Percentiles rank a stretch among this genome's conserved stretches.
Evolutionary conservation across 2,329 filamentous ascomycete species (phyloP).

Genomic region (Trichoderma guizhouense): DNA sequence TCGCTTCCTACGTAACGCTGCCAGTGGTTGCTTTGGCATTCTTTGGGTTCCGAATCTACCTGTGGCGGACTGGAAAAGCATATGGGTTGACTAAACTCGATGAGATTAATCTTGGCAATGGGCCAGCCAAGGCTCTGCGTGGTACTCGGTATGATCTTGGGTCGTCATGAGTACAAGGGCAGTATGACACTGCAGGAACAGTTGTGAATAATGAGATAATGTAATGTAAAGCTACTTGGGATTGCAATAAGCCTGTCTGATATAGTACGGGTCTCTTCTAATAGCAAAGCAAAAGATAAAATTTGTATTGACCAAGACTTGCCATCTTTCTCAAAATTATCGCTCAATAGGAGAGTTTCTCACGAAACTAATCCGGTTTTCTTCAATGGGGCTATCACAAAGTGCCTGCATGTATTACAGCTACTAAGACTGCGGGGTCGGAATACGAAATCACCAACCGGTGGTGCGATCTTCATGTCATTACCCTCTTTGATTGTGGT

Average conservation of each 20-base stretch:
- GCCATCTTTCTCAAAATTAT: not conserved
- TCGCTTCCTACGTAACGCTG: slow-evolving; percentile 36
- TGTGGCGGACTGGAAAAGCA: slow-evolving; percentile 1
- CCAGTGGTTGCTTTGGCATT: slow-evolving; percentile 33
- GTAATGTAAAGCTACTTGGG: not conserved
- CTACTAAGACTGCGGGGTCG: not conserved
- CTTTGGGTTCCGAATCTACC: slow-evolving; percentile 33
- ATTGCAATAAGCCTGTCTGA: not conserved
- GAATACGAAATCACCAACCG: not conserved
- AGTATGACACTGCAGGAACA: not conserved
- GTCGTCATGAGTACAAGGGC: not conserved
- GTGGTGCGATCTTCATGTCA: not conserved
- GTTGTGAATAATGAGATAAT: not conserved
- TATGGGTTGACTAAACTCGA: slow-evolving; percentile 8
- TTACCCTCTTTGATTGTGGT: not conserved
- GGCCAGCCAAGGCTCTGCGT: slow-evolving; percentile 11
- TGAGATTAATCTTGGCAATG: slow-evolving; percentile 15
- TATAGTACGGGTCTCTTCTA: not conserved
- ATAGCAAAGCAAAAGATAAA: not conserved
- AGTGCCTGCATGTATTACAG: not conserved
- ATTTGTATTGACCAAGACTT: not conserved
- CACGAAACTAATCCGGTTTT: not conserved
- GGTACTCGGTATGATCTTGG: slow-evolving; percentile 16
- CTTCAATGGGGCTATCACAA: not conserved
- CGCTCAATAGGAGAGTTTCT: not conserved